Percentiles rank a stretch among this genome's conserved stretches.
Conservation (phyloP, 192 early-diverging fungal genomes). For the Coemansia sp. region DNA sequence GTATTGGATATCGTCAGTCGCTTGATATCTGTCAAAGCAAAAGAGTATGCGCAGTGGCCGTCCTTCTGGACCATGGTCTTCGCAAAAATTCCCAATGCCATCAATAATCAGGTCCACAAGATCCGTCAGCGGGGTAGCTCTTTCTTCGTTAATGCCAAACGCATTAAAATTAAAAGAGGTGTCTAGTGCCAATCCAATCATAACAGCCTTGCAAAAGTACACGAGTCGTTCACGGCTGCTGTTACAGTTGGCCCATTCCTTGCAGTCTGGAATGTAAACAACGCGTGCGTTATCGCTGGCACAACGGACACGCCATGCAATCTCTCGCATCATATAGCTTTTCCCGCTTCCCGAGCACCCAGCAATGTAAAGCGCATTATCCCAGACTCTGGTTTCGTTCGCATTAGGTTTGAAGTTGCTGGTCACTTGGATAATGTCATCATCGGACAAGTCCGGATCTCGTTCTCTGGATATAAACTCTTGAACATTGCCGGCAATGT, state of each 20-base stretch:
- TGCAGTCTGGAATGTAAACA: not conserved
- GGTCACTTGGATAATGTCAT: not conserved
- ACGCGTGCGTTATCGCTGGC: not conserved
- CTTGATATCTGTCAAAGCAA: not conserved
- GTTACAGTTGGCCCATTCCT: not conserved
- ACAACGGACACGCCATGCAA: not conserved
- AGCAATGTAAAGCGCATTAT: not conserved
- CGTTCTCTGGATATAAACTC: not conserved
- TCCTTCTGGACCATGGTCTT: not conserved
- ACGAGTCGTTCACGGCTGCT: not conserved
- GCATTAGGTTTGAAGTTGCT: not conserved
- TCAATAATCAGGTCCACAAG: not conserved
- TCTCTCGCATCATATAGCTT: not conserved
- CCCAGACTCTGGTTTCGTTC: no score
- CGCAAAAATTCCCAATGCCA: not conserved
- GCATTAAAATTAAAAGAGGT: not conserved
- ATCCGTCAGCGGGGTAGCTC: no score
- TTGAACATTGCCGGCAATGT: not conserved
- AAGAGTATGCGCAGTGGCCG: not conserved
- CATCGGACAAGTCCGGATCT: not conserved
- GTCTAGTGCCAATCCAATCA: not conserved
- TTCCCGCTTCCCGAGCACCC: not conserved
- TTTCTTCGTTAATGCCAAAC: not conserved
- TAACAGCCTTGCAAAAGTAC: constrained; percentile 4
- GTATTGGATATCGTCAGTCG: not conserved